Percentiles rank a stretch among this genome's conserved stretches.
phyloP scores from a whole-genome alignment of 2,329 filamentous ascomycete genomes.

The Calonectria hongkongensis region DNA sequence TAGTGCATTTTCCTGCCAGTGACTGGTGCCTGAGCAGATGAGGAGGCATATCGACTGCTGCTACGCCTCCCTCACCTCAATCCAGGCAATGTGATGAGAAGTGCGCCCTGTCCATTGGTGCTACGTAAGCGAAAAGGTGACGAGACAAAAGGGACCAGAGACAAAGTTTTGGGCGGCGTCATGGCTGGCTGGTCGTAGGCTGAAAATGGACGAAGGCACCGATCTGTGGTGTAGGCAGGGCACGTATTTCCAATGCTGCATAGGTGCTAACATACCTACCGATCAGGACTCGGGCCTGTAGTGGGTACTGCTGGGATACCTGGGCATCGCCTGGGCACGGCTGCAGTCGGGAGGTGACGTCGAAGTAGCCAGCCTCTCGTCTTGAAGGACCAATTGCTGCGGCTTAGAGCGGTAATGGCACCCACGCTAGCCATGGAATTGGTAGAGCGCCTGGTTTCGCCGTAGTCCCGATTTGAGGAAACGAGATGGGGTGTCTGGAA shows the following conservation, averaged over 20 bases:
- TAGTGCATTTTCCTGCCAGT: constrained; percentile 43
- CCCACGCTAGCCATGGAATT: constrained; percentile 49
- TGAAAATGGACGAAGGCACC: constrained; percentile 36
- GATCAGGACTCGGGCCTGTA: constrained; percentile 37
- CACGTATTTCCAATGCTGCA: constrained; percentile 30
- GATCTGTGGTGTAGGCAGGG: constrained; percentile 32
- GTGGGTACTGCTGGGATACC: constrained; percentile 53
- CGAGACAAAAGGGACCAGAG: constrained; percentile 34
- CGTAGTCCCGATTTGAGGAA: constrained; percentile 53
- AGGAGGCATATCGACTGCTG: constrained; percentile 47
- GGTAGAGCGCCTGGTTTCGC: constrained; percentile 47
- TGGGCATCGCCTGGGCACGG: constrained; percentile 37
- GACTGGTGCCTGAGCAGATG: constrained; percentile 44
- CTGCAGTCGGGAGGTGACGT: constrained; percentile 48
- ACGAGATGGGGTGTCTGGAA: constrained; percentile 36
- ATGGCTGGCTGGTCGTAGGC: constrained; percentile 30
- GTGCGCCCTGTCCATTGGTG: constrained; percentile 30
- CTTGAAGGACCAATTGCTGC: constrained; percentile 48
- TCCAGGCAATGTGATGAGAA: constrained; percentile 26
- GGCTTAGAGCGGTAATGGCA: constrained; percentile 57
- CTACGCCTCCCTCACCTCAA: constrained; percentile 43
- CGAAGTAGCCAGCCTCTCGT: constrained; percentile 36
- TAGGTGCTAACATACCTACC: constrained; percentile 33
- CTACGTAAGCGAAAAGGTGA: constrained; percentile 30
- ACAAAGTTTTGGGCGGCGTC: constrained; percentile 42